Percentiles rank a stretch among this genome's conserved stretches.
These are phyloP conservation scores for Butyriboletus appendiculatus DNA, from an alignment of 1,284 basidiomycete species.

Conservation along the genomic window DNA sequence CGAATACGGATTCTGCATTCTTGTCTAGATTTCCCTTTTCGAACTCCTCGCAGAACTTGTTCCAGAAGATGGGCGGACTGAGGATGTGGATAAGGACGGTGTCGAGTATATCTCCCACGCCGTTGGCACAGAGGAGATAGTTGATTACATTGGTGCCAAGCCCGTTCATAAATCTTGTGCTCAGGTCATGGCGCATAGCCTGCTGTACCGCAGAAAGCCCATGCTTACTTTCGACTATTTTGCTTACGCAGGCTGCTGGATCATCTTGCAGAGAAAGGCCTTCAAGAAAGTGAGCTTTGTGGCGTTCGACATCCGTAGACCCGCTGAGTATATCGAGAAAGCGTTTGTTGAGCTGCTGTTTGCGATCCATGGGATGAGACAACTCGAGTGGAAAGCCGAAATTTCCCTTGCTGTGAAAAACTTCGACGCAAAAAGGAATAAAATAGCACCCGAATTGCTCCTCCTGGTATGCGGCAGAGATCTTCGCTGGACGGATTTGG, in stretches of 20 bases:
- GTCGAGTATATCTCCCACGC: slow-evolving; percentile 48
- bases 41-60: slow-evolving; percentile 43
- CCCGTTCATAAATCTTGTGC: too few relatives aligned
- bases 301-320: slow-evolving; percentile 15
- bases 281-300: slow-evolving; percentile 44
- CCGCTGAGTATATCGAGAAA: slow-evolving; percentile 29
- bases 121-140: slow-evolving; percentile 44
- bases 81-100: slow-evolving; percentile 42
- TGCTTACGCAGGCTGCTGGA: slow-evolving; percentile 40
- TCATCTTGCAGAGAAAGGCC: slow-evolving; percentile 46
- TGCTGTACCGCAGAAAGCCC: too few relatives aligned
- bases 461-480: not conserved
- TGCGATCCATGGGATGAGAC: slow-evolving; percentile 22
- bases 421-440: not conserved
- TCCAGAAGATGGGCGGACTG: slow-evolving; percentile 58
- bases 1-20: slow-evolving; percentile 42
- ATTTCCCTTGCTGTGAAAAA: not conserved
- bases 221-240: too few relatives aligned
- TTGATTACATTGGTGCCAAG: slow-evolving; percentile 38
- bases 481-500: slow-evolving; percentile 6
- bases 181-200: not conserved
- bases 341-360: slow-evolving; percentile 22
- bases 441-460: not conserved
- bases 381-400: not conserved
- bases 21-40: slow-evolving; percentile 38